phyloP scores from a whole-genome alignment of 169 alveolate genomes.

The Perkinsus olseni region DNA sequence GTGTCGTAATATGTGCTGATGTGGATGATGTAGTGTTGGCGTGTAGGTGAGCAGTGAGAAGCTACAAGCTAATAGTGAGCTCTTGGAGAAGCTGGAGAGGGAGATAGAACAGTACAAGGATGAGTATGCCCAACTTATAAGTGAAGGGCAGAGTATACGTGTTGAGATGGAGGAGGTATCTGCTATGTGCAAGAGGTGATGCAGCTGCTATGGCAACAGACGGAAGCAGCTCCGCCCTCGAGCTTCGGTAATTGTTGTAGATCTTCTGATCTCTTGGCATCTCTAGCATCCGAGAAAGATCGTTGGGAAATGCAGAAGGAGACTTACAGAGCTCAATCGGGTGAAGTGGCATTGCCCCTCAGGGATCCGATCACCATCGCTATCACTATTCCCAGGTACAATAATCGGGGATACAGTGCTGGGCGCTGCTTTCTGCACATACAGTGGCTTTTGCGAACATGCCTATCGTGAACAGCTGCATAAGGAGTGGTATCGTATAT shows the following conservation, averaged over 20 bases:
- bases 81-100: conserved; percentile 61
- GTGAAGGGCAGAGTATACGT: conserved; percentile 77
- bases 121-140: conserved; percentile 84
- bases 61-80: conserved; percentile 20
- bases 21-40: background rate
- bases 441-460: conserved; percentile 88
- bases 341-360: background rate
- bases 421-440: conserved; percentile 87
- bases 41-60: background rate
- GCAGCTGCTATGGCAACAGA: conserved; percentile 18
- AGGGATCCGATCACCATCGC: background rate
- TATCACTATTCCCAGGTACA: conserved; percentile 19
- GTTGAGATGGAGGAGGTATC: conserved; percentile 78
- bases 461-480: conserved; percentile 51
- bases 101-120: conserved; percentile 81
- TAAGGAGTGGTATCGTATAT: conserved; percentile 5
- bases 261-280: conserved; percentile 64
- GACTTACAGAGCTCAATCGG: background rate
- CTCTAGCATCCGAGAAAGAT: conserved; percentile 78
- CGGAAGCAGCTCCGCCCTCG: no score
- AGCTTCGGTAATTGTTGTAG: conserved; percentile 30
- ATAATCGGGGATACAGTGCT: conserved; percentile 88
- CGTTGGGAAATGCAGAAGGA: conserved; percentile 69
- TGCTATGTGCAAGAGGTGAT: background rate
- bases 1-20: background rate